Evolutionary conservation across 305 asterid species (phyloP).

Genomic region (Salvia sclarea): DNA sequence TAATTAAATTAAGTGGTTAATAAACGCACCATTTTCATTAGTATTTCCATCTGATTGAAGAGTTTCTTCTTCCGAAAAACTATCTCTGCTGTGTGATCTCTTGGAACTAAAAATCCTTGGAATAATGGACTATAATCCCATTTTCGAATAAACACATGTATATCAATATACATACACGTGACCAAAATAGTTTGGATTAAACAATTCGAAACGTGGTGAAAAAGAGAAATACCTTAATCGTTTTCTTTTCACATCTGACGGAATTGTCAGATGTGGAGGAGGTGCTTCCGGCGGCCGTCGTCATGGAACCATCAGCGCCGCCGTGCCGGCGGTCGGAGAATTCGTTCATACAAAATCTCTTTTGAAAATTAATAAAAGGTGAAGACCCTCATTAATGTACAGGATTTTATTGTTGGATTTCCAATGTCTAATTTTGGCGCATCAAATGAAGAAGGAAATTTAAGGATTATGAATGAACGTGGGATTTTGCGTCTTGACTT

Average conservation of each 20-base stretch:
- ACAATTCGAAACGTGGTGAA: too few species aligned
- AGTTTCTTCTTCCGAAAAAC: constrained; percentile 50
- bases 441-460: not conserved
- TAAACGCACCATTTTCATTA: constrained; percentile 43
- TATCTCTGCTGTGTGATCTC: constrained; percentile 42
- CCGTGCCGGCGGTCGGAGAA: constrained; percentile 37
- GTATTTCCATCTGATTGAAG: constrained; percentile 43
- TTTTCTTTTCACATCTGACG: constrained; percentile 51
- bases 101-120: constrained; percentile 66
- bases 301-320: constrained; percentile 38
- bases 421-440: constrained; percentile 26
- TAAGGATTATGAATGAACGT: constrained; percentile 28
- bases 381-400: constrained; percentile 19
- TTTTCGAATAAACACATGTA: too few species aligned
- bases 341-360: constrained; percentile 35
- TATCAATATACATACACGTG: too few species aligned
- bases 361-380: not conserved
- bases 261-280: constrained; percentile 51
- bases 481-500: constrained; percentile 35
- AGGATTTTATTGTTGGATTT: constrained; percentile 33
- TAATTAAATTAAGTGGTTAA: too few species aligned
- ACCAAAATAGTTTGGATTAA: not conserved
- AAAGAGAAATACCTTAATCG: constrained; percentile 45
- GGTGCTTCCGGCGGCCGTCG: constrained; percentile 40
- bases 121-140: constrained; percentile 46